Percentiles rank a stretch among this genome's conserved stretches.
Conservation (phyloP, 2,329 filamentous ascomycete genomes). For the Fusarium tjaetaba region DNA sequence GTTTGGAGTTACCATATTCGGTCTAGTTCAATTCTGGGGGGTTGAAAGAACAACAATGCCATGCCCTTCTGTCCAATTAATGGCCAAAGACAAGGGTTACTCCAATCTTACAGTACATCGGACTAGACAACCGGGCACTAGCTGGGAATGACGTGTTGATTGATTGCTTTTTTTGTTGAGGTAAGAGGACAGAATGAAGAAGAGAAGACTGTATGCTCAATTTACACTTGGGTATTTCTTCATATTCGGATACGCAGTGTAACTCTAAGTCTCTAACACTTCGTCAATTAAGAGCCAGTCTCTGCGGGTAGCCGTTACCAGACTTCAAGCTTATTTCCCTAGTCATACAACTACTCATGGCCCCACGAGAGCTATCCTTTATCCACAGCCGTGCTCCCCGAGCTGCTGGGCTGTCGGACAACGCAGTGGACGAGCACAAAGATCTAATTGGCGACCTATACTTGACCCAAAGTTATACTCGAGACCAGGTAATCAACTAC, state of each 20-base stretch:
- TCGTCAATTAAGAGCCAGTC: neutral
- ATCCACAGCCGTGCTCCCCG: neutral
- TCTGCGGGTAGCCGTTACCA: neutral
- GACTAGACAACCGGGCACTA: neutral
- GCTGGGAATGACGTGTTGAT: neutral
- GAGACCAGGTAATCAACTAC: neutral
- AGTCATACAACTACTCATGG: neutral
- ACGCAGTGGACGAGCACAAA: neutral
- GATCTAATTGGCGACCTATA: neutral
- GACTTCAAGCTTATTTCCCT: neutral
- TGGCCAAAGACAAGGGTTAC: neutral
- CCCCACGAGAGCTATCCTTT: neutral
- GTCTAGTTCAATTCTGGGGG: neutral
- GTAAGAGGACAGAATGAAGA: rapidly evolving
- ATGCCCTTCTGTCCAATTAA: neutral
- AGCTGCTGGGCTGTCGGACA: neutral
- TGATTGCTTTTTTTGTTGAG: neutral
- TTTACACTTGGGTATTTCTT: neutral
- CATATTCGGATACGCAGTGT: neutral
- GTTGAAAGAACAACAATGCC: neutral
- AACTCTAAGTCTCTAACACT: neutral
- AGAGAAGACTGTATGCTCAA: rapidly evolving
- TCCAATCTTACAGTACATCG: neutral
- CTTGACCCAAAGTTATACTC: neutral
- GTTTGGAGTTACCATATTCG: neutral